A percentile compares a stretch with the other conserved stretches of the same genome.
These are phyloP conservation scores for Eucalyptus rudis DNA, from an alignment of 345 rosid species.

Conservation along the genomic window DNA sequence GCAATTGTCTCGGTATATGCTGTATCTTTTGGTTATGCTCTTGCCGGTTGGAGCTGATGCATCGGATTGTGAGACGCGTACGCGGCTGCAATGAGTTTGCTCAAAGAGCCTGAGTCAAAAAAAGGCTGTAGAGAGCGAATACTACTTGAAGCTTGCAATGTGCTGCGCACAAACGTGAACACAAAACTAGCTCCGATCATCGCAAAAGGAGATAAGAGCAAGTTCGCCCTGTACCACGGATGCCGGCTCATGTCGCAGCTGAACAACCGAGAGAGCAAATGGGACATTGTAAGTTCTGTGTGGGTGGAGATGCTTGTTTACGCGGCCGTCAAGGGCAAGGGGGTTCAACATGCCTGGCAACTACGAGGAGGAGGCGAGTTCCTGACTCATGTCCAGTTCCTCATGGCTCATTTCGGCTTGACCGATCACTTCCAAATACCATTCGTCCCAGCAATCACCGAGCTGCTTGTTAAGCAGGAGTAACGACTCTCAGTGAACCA, in stretches of 20 bases:
- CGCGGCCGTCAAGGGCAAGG: not conserved
- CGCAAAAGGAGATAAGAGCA: too few relatives aligned
- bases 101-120: too few relatives aligned
- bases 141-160: too few relatives aligned
- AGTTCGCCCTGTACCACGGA: too few relatives aligned
- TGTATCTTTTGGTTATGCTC: too few relatives aligned
- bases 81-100: too few relatives aligned
- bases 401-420: not conserved
- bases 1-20: too few relatives aligned
- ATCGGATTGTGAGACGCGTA: not conserved
- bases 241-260: too few relatives aligned
- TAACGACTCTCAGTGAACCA: too few relatives aligned
- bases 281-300: not conserved
- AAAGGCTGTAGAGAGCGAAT: too few relatives aligned
- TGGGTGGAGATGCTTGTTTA: slow-evolving; percentile 3
- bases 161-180: too few relatives aligned
- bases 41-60: not conserved
- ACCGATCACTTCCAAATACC: not conserved
- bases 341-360: not conserved
- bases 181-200: too few relatives aligned
- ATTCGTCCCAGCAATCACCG: not conserved
- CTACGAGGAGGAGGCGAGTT: slow-evolving; percentile 4
- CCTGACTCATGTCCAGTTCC: not conserved
- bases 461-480: not conserved
- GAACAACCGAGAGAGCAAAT: not conserved